Base-by-base conservation (phyloP, 1,284 basidiomycete genomes). In the Cryptococcus wingfieldii region DNA sequence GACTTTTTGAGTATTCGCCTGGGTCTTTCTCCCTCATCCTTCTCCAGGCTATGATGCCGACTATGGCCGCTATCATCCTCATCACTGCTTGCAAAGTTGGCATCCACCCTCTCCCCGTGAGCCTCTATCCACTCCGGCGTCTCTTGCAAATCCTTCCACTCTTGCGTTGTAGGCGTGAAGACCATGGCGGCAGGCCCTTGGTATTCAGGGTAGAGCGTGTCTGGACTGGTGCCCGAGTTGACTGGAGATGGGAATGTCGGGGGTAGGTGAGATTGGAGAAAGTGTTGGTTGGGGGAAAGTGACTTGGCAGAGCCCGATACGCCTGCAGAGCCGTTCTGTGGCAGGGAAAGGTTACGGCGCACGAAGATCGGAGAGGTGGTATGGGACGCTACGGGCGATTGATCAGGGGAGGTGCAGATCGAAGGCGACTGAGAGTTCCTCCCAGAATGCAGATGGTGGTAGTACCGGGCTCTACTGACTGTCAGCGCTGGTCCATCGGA, bases 101-200 rank as follows among this genome's bases (percentile, higher is more conserved):
- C 38, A 23, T 48, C 56, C 41, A 51, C 46, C 5, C 49, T 47
- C 19, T 44, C 37, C 42, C 46, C 52, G 34, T 60, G 60, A 34
- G 65, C 58, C 28, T 62, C 61, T 44, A 62, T 60, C 60, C 57
- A 59, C 37, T 62, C 60, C 8, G 56, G 57, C 28, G 54, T 57
- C 7, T 55, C 53, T 41, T 69, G 69, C 23, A 77, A 53, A 38
- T 75, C 76, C 12, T 67, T 67, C 77, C 77, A 78, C 53, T 77
- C 76, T 47, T 77, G 72, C 0, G 77, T 78, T 5, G 77, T 78
- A 16, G 77, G 77, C 4, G 77, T 78, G 10, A 78, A 67, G n/a
- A 78, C 71, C 37, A 78, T 74, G 54, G 72, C 68, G 2, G 64
- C 54, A 3, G 56, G 58, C 1, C 44, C 54, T 49, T 50, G 55